Conservation (phyloP, 805 yeast species). For the Kluyveromyces aestuarii region DNA sequence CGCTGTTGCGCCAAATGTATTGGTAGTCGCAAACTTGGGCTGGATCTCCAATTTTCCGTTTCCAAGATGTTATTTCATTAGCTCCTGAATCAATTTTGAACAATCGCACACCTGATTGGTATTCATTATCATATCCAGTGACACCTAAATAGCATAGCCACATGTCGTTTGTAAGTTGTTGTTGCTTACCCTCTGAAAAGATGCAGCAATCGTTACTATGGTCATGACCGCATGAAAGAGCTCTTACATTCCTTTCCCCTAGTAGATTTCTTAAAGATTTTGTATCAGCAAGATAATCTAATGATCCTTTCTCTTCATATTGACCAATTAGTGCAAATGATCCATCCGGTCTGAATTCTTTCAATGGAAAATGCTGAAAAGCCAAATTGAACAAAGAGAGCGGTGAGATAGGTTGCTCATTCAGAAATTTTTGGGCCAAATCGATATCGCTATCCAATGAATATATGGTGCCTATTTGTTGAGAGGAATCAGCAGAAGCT, state of each 20-base stretch:
- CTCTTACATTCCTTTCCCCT: conserved; percentile 39
- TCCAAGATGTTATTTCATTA: conserved; percentile 49
- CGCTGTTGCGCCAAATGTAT: conserved; percentile 12
- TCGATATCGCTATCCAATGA: conserved; percentile 7
- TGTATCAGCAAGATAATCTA: conserved; percentile 31
- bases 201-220: conserved; percentile 61
- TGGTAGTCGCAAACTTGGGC: conserved; percentile 37
- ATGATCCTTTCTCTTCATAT: conserved; percentile 19
- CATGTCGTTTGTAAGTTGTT: conserved; percentile 19
- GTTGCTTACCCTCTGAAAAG: conserved; percentile 20
- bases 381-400: conserved; percentile 37
- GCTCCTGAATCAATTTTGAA: conserved; percentile 39
- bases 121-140: conserved; percentile 46
- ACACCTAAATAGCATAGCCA: conserved; percentile 68
- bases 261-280: conserved; percentile 27
- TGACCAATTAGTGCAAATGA: conserved; percentile 33
- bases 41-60: conserved; percentile 42
- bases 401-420: background rate
- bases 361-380: conserved; percentile 59
- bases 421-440: background rate
- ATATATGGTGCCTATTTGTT: conserved; percentile 5
- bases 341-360: conserved; percentile 40
- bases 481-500: background rate
- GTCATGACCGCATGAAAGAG: conserved; percentile 58
- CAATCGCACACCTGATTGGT: conserved; percentile 39